Evolutionary conservation across 75 land plant genomes (phyloP), one percentile per base, ranked within the genome.

Genomic region (Pinus tabuliformis): DNA sequence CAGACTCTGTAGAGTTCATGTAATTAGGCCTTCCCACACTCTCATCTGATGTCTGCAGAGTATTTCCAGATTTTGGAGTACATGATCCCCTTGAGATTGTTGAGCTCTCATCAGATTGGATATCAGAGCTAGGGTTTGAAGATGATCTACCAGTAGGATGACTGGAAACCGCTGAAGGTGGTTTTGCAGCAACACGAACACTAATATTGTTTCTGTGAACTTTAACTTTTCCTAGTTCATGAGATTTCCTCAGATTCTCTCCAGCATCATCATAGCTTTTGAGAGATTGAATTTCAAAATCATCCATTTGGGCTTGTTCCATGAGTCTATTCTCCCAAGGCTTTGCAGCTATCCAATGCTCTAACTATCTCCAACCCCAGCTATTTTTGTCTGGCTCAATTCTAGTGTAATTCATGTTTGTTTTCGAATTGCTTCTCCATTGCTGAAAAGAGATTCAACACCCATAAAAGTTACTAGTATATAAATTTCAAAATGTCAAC

Each of bases 321-420:
- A 88, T 87, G 72, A 87, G 60, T 59, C 93, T 83, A 57, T 79
- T 93, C 78, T 95, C 98, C 98, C 98, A 95, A 12, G 98, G 98
- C 77, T 87, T 84, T 3, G 96, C 93, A 7, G 98, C 89, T 92
- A 93, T 91, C 98, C 98, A 93, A 1, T 96, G 81, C 79, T 95
- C 98, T 52, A 92, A 74, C 95, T 92, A 94, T 75, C 91, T 92
- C 95, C 97, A 95, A 52, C 95, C 93, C 98, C 98, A 92, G 62
- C 82, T 87, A 26, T 72, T 83, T 81, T 82, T 93, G 77, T 91
- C 96, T 12, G 88, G 79, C 33, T 87, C 94, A 54, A 80, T 64
- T 75, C 62, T 59, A 1, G 64, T 18, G 9, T 63, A 20, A 16
- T 81, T 60, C 17, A 3, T 11, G 57, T 71, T 70, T 30, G 73